Evolutionary conservation across 495 filamentous ascomycete genomes (phyloP).

Genomic region (Oidiodendron maius): DNA sequence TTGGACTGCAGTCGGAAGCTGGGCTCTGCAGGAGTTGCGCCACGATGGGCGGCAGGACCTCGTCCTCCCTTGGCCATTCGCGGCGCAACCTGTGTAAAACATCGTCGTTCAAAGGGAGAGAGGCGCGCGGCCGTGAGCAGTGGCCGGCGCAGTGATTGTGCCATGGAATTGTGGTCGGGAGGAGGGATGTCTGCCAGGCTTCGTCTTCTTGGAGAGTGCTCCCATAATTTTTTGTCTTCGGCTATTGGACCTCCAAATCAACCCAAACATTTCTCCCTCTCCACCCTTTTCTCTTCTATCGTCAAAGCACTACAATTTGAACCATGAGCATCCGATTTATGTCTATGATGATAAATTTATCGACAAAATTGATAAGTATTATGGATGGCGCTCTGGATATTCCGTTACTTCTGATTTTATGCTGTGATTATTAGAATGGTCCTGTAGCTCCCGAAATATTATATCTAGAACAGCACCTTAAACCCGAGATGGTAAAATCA

Average conservation of each 20-base stretch:
- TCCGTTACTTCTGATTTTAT: too few relatives aligned
- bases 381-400: too few relatives aligned
- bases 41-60: background rate
- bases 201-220: background rate
- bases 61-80: background rate
- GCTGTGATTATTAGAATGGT: too few relatives aligned
- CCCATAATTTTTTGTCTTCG: background rate
- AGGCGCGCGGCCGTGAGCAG: slow-evolving; percentile 5
- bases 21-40: slow-evolving; percentile 25
- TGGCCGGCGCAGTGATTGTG: slow-evolving; percentile 16
- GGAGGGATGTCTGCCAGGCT: background rate
- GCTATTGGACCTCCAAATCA: background rate
- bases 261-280: background rate
- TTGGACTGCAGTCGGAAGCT: slow-evolving; percentile 34
- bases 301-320: background rate
- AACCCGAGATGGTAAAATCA: too few relatives aligned
- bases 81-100: slow-evolving; percentile 13
- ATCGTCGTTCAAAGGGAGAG: slow-evolving; percentile 8
- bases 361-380: too few relatives aligned
- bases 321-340: too few relatives aligned
- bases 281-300: background rate
- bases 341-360: too few relatives aligned
- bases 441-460: too few relatives aligned
- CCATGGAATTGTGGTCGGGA: slow-evolving; percentile 10
- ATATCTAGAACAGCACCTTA: too few relatives aligned